These are phyloP conservation scores for Phytophthora niederhauseri DNA, from an alignment of 352 stramenopile species.

Conservation along the genomic window DNA sequence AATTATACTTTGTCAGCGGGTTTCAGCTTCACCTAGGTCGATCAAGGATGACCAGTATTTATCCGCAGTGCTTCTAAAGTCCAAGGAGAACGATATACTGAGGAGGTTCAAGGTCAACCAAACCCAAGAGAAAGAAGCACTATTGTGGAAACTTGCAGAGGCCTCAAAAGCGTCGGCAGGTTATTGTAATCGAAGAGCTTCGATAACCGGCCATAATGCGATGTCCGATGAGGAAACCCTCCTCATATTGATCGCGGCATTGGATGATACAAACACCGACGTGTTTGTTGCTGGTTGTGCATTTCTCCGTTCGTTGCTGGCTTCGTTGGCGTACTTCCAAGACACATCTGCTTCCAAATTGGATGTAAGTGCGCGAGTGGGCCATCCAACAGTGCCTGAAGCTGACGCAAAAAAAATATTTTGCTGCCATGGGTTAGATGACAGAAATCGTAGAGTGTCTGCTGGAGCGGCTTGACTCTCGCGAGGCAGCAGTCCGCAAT, in stretches of 20 bases:
- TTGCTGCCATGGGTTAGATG: slow-evolving; percentile 9
- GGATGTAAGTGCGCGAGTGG: slow-evolving; percentile 12
- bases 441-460: slow-evolving; percentile 14
- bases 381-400: not conserved
- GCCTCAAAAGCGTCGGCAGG: not conserved
- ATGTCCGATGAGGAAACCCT: slow-evolving; percentile 7
- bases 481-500: slow-evolving; percentile 20
- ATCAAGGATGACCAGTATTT: not conserved
- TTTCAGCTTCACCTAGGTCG: slow-evolving; percentile 4
- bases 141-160: slow-evolving; percentile 21
- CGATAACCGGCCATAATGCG: not conserved
- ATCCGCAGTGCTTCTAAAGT: not conserved
- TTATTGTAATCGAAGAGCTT: not conserved
- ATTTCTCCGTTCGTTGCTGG: slow-evolving; percentile 16
- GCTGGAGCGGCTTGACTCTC: slow-evolving; percentile 14
- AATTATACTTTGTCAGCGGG: slow-evolving; percentile 7
- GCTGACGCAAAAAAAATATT: not conserved
- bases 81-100: not conserved
- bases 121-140: slow-evolving; percentile 10
- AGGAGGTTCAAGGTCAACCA: slow-evolving; percentile 1
- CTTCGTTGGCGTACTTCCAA: slow-evolving; percentile 21
- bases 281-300: slow-evolving; percentile 27
- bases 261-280: slow-evolving; percentile 18
- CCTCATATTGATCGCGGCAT: slow-evolving; percentile 11
- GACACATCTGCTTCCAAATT: slow-evolving; percentile 14